A percentile compares a stretch with the other conserved stretches of the same genome.
These are phyloP conservation scores for Durio zibethinus DNA, from an alignment of 345 rosid genomes.

Conservation along the genomic window DNA sequence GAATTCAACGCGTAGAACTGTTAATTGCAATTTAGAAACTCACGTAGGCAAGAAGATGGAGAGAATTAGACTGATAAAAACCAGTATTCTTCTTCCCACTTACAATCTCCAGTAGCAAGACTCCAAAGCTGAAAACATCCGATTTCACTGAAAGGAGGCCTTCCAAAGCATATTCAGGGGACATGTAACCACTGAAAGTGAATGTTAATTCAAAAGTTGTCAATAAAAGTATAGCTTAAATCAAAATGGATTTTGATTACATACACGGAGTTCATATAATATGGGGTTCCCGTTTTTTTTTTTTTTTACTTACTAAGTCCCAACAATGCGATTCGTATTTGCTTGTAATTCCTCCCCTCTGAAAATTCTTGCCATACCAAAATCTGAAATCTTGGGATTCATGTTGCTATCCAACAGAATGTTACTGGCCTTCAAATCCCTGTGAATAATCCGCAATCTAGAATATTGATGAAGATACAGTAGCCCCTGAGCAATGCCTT, in stretches of 20 bases:
- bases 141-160: constrained; percentile 44
- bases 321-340: constrained; percentile 39
- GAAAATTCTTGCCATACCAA: constrained; percentile 54
- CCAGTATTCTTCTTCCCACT: constrained; percentile 47
- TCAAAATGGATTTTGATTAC: too few relatives aligned
- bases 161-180: constrained; percentile 37
- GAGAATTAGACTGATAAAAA: constrained; percentile 29
- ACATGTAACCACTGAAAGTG: constrained; percentile 39
- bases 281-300: background rate
- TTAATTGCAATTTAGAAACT: constrained; percentile 2
- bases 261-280: background rate
- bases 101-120: constrained; percentile 44
- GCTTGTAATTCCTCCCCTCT: constrained; percentile 36
- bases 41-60: constrained; percentile 28
- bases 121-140: constrained; percentile 47
- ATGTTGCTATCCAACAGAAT: constrained; percentile 42
- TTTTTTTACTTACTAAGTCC: constrained; percentile 39
- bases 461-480: constrained; percentile 55
- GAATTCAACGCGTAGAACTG: too few relatives aligned
- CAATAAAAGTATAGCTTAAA: too few relatives aligned
- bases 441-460: constrained; percentile 44
- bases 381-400: constrained; percentile 50
- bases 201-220: too few relatives aligned
- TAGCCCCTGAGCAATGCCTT: constrained; percentile 49
- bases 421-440: constrained; percentile 51